phyloP scores from a whole-genome alignment of 805 yeast species.

The Metschnikowia shivogae region DNA sequence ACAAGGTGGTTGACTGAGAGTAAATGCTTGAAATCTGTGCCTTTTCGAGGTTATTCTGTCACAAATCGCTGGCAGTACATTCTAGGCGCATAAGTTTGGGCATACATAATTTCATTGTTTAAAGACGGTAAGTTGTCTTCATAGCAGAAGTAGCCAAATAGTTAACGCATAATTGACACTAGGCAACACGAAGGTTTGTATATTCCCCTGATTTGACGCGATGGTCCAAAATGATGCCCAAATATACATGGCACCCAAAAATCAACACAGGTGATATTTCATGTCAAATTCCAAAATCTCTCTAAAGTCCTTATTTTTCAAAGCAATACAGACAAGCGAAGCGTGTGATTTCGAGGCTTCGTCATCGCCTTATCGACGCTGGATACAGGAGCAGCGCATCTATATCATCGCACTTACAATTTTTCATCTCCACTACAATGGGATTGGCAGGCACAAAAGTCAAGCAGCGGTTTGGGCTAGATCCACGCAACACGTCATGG shows the following conservation, averaged over 20 bases:
- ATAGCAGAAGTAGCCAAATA: too few relatives aligned
- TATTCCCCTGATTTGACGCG: too few relatives aligned
- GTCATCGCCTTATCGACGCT: constrained; percentile 2
- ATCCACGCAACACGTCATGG: constrained; percentile 95
- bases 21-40: constrained; percentile 31
- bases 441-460: constrained; percentile 78
- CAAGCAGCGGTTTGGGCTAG: constrained; percentile 83
- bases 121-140: too few relatives aligned
- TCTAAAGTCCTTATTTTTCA: too few relatives aligned
- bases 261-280: too few relatives aligned
- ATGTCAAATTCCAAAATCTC: too few relatives aligned
- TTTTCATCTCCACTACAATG: constrained; percentile 39
- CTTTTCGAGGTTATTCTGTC: constrained; percentile 40
- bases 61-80: constrained; percentile 44
- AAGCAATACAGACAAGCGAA: too few relatives aligned
- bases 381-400: constrained; percentile 4
- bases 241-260: too few relatives aligned
- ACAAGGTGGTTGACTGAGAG: constrained; percentile 41
- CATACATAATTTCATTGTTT: neutral
- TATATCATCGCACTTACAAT: constrained; percentile 2
- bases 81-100: constrained; percentile 23
- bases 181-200: too few relatives aligned
- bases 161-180: too few relatives aligned
- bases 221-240: too few relatives aligned
- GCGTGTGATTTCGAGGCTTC: too few relatives aligned